Evolutionary conservation across 257 asterid genomes (phyloP), one percentile per base, ranked within the genome.

Genomic region (Schizonepeta tenuifolia): DNA sequence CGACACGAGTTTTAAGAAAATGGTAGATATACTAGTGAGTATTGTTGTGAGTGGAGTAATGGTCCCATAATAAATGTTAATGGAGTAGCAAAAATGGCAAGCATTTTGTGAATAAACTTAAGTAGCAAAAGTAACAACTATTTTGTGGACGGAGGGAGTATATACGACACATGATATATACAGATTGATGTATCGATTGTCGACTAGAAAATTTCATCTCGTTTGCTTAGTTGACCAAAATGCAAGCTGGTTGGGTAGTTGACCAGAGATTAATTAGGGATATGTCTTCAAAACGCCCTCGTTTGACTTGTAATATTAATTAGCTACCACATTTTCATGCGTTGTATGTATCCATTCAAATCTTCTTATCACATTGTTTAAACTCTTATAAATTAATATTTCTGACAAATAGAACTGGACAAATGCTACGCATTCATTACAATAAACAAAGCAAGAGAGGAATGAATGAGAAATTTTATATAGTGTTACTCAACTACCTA

Each of bases 251-350:
- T 65, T 36, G 60, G 51, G 38, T 6, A 50, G 73, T 74, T 44
- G 55, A 57, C 72, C 28, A 22, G 7, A 26, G 53, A 55, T 31
- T 44, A n/a, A n/a, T 7, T 4, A 20, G 51, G 55, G 21, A 24
- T 24, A 24, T 74, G 69, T 65, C 68, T 56, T 57, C 41, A 13
- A 44, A 31, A 55, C 40, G 7, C 55, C 51, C 49, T 56, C 43
- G 54, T 74, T 74, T 74, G 74, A 74, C 74, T 46, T 71, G 20
- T 1, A 7, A 31, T 55, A 43, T 3, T 73, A 21, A 53, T 1
- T 9, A 59, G 20, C 14, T 28, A 13, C 5, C 11, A 50, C 7
- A 33, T 60, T 14, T 7, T 15, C 8, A 5, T 73, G 9, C 72
- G 24, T 64, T 73, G 71, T 26, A 63, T 73, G 77, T 10, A 53